Evolutionary conservation across 2,329 filamentous ascomycete genomes (phyloP).

Genomic region (Daldinia eschscholtzii): DNA sequence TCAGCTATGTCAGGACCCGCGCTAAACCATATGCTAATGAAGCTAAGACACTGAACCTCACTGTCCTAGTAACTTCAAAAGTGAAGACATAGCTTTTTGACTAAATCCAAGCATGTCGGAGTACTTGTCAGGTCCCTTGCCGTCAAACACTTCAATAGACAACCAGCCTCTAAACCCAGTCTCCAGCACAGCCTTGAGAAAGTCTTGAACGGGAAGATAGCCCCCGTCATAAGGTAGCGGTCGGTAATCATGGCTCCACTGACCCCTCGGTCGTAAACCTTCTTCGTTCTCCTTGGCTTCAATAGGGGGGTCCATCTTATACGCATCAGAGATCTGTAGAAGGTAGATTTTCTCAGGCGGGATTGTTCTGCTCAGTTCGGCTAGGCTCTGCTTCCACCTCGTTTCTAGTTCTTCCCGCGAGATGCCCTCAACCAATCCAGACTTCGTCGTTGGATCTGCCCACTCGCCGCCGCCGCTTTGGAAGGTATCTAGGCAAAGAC

Average conservation of each 20-base stretch:
- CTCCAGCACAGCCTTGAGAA: conserved; percentile 72
- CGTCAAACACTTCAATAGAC: conserved; percentile 78
- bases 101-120: conserved; percentile 61
- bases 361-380: conserved; percentile 67
- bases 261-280: conserved; percentile 70
- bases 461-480: conserved; percentile 80
- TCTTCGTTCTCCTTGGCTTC: conserved; percentile 60
- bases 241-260: conserved; percentile 79
- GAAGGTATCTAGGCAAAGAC: conserved; percentile 83
- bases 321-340: conserved; percentile 81
- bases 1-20: too few relatives aligned
- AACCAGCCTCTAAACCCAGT: conserved; percentile 78
- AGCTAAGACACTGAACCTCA: neutral
- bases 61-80: conserved; percentile 55
- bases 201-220: conserved; percentile 75
- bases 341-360: conserved; percentile 79
- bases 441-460: conserved; percentile 75
- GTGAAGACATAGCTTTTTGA: conserved; percentile 63
- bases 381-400: conserved; percentile 66
- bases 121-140: conserved; percentile 64
- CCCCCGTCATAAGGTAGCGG: conserved; percentile 78
- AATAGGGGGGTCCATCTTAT: conserved; percentile 70
- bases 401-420: conserved; percentile 60
- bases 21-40: too few relatives aligned
- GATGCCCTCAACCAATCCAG: conserved; percentile 66